Conservation (phyloP, 805 yeast genomes). For the Isabelozyma rhagii region DNA sequence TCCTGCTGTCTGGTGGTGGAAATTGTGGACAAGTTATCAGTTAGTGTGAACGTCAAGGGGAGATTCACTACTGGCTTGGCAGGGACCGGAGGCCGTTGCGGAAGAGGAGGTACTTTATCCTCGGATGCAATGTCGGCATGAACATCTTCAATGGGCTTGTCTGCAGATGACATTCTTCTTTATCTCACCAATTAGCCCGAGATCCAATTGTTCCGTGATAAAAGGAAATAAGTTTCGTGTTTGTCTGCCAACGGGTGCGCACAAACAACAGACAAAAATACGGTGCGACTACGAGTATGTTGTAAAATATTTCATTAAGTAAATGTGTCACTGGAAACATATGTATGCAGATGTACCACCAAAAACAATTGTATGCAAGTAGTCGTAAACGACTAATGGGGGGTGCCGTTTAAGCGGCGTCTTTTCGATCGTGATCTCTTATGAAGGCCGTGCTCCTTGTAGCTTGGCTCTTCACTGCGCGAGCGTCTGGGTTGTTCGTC, state of each 20-base stretch:
- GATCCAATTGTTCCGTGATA: not conserved
- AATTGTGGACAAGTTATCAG: conserved; percentile 19
- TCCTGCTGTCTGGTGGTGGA: conserved; percentile 22
- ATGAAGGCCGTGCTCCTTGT: not conserved
- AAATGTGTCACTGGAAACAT: too few species aligned
- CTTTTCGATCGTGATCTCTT: not conserved
- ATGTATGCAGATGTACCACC: not conserved
- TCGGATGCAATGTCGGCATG: not conserved
- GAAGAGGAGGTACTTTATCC: not conserved
- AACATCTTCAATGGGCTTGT: not conserved
- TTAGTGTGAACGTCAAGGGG: conserved; percentile 8
- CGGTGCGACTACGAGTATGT: too few species aligned
- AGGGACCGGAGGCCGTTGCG: not conserved
- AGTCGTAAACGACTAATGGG: not conserved
- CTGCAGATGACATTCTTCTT: not conserved
- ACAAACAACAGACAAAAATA: not conserved
- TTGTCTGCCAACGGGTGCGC: not conserved
- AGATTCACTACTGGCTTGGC: not conserved
- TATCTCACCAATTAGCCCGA: not conserved
- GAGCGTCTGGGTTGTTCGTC: not conserved
- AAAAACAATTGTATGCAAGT: not conserved
- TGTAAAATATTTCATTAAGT: not conserved
- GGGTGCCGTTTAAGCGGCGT: not conserved
- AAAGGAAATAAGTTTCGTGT: not conserved
- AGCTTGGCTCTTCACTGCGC: not conserved